Conservation (phyloP, 1,139 yeast species). For the Sugiyamaella neomexicana region DNA sequence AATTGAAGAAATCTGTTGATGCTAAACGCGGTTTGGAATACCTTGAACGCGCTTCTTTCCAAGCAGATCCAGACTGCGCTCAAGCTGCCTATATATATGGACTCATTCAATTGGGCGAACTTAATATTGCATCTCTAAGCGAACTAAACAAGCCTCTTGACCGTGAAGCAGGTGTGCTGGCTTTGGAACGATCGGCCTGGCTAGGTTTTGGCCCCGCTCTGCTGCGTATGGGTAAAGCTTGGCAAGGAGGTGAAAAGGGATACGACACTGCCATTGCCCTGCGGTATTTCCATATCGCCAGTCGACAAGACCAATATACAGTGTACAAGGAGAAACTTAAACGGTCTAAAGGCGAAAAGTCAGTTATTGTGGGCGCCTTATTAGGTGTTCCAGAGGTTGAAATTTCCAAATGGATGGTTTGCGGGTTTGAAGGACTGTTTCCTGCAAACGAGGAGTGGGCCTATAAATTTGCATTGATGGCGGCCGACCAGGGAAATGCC, state of each 20-base stretch:
- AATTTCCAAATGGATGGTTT: slow-evolving; percentile 45
- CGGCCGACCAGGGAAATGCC: slow-evolving; percentile 39
- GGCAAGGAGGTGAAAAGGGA: slow-evolving; percentile 42
- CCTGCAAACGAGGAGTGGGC: slow-evolving; percentile 44
- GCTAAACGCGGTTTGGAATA: slow-evolving; percentile 33
- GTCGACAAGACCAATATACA: slow-evolving; percentile 40
- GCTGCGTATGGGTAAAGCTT: slow-evolving; percentile 44
- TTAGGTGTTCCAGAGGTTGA: slow-evolving; percentile 43
- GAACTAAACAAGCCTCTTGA: slow-evolving; percentile 17
- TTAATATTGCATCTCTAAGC: slow-evolving; percentile 24
- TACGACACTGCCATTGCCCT: slow-evolving; percentile 43
- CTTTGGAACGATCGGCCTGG: slow-evolving; percentile 42
- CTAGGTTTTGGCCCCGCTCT: slow-evolving; percentile 44
- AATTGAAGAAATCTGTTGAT: slow-evolving; percentile 35
- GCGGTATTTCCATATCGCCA: slow-evolving; percentile 43
- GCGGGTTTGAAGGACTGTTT: slow-evolving; percentile 39
- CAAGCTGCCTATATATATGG: slow-evolving; percentile 43
- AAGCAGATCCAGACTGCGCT: slow-evolving; percentile 43
- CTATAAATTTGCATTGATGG: slow-evolving; percentile 40
- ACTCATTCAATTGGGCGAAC: slow-evolving; percentile 40
- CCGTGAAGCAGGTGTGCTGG: slow-evolving; percentile 34
- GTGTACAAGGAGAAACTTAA: slow-evolving; percentile 27
- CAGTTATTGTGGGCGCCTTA: slow-evolving; percentile 21
- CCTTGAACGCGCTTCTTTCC: slow-evolving; percentile 36
- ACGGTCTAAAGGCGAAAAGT: slow-evolving; percentile 7